Evolutionary conservation across 768 basidiomycete species (phyloP).

Genomic region (Auricularia sp.): DNA sequence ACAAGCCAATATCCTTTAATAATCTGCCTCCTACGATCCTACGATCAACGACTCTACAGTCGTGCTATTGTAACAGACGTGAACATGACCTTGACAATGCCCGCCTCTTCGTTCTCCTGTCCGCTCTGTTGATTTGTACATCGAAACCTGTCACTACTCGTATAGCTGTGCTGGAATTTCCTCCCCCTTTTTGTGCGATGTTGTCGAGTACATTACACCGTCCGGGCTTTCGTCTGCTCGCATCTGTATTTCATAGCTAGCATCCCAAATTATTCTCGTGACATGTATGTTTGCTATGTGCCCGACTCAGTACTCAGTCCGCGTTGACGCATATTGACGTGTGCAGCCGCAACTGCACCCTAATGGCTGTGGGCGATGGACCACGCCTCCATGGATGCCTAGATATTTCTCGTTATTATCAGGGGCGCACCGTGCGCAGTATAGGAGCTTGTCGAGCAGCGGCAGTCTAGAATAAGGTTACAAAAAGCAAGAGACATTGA

Average conservation of each 20-base stretch:
- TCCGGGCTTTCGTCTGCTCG: neutral
- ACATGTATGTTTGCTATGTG: neutral
- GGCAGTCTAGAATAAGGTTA: neutral
- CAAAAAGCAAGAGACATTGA: neutral
- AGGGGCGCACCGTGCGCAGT: too few species aligned
- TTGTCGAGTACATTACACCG: neutral
- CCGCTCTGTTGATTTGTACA: neutral
- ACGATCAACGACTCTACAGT: neutral
- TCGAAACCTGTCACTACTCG: neutral
- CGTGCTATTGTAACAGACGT: too few species aligned
- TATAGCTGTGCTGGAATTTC: neutral
- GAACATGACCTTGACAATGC: neutral
- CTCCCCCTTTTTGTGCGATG: neutral
- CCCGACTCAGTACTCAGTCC: neutral
- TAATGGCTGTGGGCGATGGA: too few species aligned
- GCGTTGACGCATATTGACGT: neutral
- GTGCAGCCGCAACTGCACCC: neutral
- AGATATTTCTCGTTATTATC: too few species aligned
- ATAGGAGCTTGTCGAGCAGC: too few species aligned
- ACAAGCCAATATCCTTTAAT: constrained; percentile 1
- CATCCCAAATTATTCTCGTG: neutral
- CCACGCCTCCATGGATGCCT: too few species aligned
- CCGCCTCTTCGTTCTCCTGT: too few species aligned
- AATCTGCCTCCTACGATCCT: neutral
- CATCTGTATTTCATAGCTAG: neutral